phyloP scores from a whole-genome alignment of 768 basidiomycete genomes.

The Pleurotus platypus region DNA sequence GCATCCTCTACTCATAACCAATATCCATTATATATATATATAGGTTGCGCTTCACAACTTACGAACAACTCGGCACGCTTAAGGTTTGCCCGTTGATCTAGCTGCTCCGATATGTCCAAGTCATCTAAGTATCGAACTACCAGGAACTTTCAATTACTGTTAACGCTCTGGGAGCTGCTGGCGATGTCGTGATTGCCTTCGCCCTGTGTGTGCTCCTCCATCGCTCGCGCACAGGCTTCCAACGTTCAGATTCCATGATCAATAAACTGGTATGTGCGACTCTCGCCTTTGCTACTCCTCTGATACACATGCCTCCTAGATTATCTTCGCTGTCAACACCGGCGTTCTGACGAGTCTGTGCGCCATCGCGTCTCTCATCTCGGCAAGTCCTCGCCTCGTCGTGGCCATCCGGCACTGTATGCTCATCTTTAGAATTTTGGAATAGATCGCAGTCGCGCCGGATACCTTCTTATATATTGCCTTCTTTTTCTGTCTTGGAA shows the following conservation, averaged over 20 bases:
- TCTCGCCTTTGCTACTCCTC: no score
- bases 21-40: not conserved
- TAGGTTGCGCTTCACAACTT: slow-evolving; percentile 37
- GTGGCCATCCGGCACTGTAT: no score
- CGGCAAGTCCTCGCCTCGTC: slow-evolving; percentile 22
- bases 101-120: not conserved
- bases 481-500: slow-evolving; percentile 53
- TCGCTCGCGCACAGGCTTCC: slow-evolving; percentile 48
- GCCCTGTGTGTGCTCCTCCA: slow-evolving; percentile 45
- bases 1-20: not conserved
- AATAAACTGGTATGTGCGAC: slow-evolving; percentile 35
- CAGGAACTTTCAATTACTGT: slow-evolving; percentile 47
- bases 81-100: slow-evolving; percentile 23
- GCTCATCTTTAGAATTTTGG: no score
- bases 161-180: slow-evolving; percentile 44
- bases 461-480: slow-evolving; percentile 42
- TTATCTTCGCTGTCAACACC: slow-evolving; percentile 53
- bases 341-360: slow-evolving; percentile 36
- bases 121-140: not conserved
- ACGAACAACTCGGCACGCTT: slow-evolving; percentile 27
- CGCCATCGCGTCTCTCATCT: slow-evolving; percentile 47
- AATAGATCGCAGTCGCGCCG: slow-evolving; percentile 29
- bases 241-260: slow-evolving; percentile 50
- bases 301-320: slow-evolving; percentile 22
- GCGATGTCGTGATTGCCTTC: slow-evolving; percentile 46